Evolutionary conservation across 2,329 filamentous ascomycete species (phyloP).

Genomic region (Bipolaris sorokiniana): DNA sequence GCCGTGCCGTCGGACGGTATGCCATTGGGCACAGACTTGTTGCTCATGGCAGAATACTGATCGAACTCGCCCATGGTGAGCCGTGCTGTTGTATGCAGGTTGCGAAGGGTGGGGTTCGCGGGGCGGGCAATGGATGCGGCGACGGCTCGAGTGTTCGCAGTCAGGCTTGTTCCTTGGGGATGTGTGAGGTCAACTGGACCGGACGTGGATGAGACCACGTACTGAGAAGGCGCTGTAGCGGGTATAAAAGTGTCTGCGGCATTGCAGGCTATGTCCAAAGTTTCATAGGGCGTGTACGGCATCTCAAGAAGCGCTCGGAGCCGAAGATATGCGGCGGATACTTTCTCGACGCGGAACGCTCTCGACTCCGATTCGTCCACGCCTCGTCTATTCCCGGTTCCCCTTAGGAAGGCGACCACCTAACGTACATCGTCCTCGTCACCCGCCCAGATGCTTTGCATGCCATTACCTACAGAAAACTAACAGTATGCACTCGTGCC

Average conservation of each 20-base stretch:
- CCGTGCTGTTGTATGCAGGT: conserved; percentile 22
- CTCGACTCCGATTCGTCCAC: conserved; percentile 1
- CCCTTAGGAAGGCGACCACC: conserved; percentile 1
- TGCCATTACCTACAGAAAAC: conserved; percentile 1
- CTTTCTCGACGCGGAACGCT: not conserved
- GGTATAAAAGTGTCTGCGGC: conserved; percentile 31
- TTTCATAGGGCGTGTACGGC: conserved; percentile 19
- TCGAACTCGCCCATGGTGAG: conserved; percentile 42
- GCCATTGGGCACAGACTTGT: conserved; percentile 25
- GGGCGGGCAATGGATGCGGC: conserved; percentile 13
- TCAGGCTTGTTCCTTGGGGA: conserved; percentile 28
- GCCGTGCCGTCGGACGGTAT: conserved; percentile 21
- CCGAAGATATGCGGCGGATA: conserved; percentile 1
- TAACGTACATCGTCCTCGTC: not conserved
- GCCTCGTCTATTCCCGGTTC: not conserved
- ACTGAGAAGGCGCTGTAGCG: conserved; percentile 34
- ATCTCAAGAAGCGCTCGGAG: conserved; percentile 19
- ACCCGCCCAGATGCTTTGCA: not conserved
- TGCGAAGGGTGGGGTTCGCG: conserved; percentile 15
- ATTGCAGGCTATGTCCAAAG: conserved; percentile 23
- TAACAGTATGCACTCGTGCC: not conserved
- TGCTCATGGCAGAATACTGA: conserved; percentile 39
- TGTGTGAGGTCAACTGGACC: conserved; percentile 38
- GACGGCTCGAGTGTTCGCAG: conserved; percentile 10
- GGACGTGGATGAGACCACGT: conserved; percentile 35